Conservation (phyloP, 2,329 filamentous ascomycete species). For the Nemania sp. region DNA sequence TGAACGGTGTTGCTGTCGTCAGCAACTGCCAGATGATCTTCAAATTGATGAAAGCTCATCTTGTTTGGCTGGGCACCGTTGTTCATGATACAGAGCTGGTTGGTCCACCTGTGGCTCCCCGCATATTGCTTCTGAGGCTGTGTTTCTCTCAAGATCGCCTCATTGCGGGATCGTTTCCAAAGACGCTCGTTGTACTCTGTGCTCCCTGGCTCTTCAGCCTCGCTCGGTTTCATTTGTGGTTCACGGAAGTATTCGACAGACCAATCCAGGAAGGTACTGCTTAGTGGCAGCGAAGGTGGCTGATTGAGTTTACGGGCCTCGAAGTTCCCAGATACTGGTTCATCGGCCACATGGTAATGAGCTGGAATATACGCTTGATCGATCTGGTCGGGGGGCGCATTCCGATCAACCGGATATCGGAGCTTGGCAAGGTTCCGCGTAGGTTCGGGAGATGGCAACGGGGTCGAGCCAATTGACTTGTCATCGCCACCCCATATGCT, state of each 20-base stretch:
- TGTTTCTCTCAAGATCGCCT: constrained; percentile 87
- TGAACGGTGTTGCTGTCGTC: constrained; percentile 90
- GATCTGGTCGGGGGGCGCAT: constrained; percentile 71
- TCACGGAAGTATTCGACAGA: constrained; percentile 97
- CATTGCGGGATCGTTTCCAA: constrained; percentile 91
- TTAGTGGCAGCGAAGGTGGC: constrained; percentile 71
- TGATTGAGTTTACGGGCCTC: constrained; percentile 63
- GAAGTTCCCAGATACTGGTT: constrained; percentile 80
- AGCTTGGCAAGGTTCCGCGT: constrained; percentile 46
- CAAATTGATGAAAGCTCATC: constrained; percentile 97
- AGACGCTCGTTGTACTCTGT: constrained; percentile 94
- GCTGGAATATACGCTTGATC: constrained; percentile 68
- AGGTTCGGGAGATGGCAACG: constrained; percentile 41
- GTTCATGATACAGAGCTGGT: constrained; percentile 79
- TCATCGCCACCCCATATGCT: constrained; percentile 56
- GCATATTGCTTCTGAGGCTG: constrained; percentile 92
- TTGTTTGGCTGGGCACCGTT: constrained; percentile 88
- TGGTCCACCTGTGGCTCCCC: constrained; percentile 81
- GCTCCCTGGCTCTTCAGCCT: constrained; percentile 94
- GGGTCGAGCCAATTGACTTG: constrained; percentile 43
- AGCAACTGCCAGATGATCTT: constrained; percentile 90
- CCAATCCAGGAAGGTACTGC: constrained; percentile 89
- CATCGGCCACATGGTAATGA: constrained; percentile 75
- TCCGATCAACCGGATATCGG: constrained; percentile 49
- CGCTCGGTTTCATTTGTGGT: constrained; percentile 95